Conservation (phyloP, 1,284 basidiomycete genomes). For the Inonotus hispidus region DNA sequence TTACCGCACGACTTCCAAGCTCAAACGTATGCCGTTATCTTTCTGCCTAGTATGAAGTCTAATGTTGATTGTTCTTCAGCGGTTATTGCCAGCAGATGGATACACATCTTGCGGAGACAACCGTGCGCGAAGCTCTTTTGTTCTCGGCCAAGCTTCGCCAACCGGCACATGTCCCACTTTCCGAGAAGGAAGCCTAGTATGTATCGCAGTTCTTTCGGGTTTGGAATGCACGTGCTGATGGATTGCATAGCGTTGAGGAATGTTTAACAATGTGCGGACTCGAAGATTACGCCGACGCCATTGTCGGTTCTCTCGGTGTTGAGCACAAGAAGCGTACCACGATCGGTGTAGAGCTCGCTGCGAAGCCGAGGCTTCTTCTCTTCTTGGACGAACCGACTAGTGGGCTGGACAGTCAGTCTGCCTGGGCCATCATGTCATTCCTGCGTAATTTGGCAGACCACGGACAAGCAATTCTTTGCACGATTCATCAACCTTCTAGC, state of each 20-base stretch:
- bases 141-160: conserved; percentile 85
- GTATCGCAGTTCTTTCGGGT: not conserved
- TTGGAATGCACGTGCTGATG: not conserved
- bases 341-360: conserved; percentile 79
- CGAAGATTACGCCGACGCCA: conserved; percentile 63
- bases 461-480: conserved; percentile 39
- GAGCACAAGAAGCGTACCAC: conserved; percentile 78
- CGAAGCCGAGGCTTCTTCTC: conserved; percentile 71
- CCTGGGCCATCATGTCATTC: conserved; percentile 82
- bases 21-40: conserved; percentile 42
- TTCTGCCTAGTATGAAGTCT: not conserved
- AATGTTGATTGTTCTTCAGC: conserved; percentile 25
- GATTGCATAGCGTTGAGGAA: conserved; percentile 55
- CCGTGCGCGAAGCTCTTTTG: conserved; percentile 78
- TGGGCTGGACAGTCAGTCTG: conserved; percentile 84
- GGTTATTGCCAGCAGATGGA: conserved; percentile 83
- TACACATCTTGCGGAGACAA: conserved; percentile 65
- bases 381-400: conserved; percentile 84
- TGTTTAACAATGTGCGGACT: conserved; percentile 79
- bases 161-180: conserved; percentile 54
- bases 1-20: conserved; percentile 73
- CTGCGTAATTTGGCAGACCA: conserved; percentile 52
- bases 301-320: conserved; percentile 71
- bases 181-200: conserved; percentile 77
- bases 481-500: conserved; percentile 54